Evolutionary conservation across 2,329 filamentous ascomycete species (phyloP), one percentile per base, ranked within the genome.

Genomic region (Zymoseptoria pseudotritici): DNA sequence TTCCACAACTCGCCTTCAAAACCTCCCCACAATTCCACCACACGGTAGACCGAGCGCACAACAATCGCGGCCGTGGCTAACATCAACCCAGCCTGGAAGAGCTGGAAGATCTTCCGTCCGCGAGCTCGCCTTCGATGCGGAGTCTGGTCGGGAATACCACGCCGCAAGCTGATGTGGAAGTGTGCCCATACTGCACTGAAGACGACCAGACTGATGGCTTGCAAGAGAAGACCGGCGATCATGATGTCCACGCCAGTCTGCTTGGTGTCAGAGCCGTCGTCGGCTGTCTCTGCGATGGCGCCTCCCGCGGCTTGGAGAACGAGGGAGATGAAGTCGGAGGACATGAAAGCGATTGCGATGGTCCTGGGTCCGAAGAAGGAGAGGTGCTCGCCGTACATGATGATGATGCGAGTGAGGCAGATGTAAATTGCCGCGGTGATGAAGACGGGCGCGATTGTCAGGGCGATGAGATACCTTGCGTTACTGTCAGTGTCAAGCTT

Each of bases 11-110:
- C 72, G 0, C 86, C 85, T 2, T 69, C 72, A 82, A 85, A 90
- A 1, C 87, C 87, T 56, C 82, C 77, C 63, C 80, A 83, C 64
- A 90, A 74, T 78, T 90, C 86, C 0, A 82, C 82, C 20, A 88
- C 82, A 58, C 87, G 81, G 72, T 85, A 90, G 50, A 85, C 81
- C 63, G 82, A 85, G 6, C 87, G 78, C 67, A 83, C 82, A 62
- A 89, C 82, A 67, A 90, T 84, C 65, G 55, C 53, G 2, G 87
- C 60, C 3, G 84, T 85, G 2, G 84, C 79, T 2, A 87, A 70
- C 0, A 75, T 68, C 17, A 88, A 74, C 2, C 80, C 81, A 8
- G 36, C 36, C 36, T 42, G 36, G 36, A 42, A 4, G 8, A 42
- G 4, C 36, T 42, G 3, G 58, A 42, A 42, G 10, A 13, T 17